Evolutionary conservation across 2,329 filamentous ascomycete genomes (phyloP), one percentile per base, ranked within the genome.

Genomic region (Sporothrix protearum): DNA sequence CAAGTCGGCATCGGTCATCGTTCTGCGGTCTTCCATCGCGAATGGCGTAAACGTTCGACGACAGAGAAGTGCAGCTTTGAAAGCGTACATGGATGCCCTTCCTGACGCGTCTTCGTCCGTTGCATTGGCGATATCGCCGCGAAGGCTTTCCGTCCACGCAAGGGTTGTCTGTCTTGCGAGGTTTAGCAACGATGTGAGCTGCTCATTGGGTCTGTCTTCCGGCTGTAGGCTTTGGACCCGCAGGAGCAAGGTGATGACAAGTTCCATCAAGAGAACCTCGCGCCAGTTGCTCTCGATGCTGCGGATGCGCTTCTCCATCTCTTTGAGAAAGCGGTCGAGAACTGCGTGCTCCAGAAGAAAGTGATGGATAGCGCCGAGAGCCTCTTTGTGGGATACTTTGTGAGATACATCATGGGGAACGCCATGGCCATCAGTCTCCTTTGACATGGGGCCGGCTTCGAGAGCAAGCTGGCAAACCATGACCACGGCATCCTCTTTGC

Each of bases 21-120:
- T 8, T 25, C 9, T 12, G 9, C 14, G 2, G 39, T 42, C 4
- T 36, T 9, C 39, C 39, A 12, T 12, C 1, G 16, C 7, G 1
- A 73, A 45, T 0, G 75, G 72, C 1, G 74, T 72, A 64, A 80
- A 83, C 0, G 81, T 83, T 19, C 78, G 77, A 8, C 82, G 81
- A 68, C 88, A 90, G 0, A 91, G 79, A 0, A 91, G 73, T 0
- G 88, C 84, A 0, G 88, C 84, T 78, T 83, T 84, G 0, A 91
- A 81, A 0, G 82, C 82, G 73, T 86, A 88, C 0, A 75, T 74
- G 2, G 83, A 80, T 6, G 79, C 78, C 33, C 80, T 81, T 22
- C 80, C 78, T 0, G 83, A 78, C 0, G 77, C 78, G 1, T 82
- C 78, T 0, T 78, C 76, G 22, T 86, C 81, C 0, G 66, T 77